Base-by-base conservation (phyloP, 331 rosid species). In the Malus hybrid region DNA sequence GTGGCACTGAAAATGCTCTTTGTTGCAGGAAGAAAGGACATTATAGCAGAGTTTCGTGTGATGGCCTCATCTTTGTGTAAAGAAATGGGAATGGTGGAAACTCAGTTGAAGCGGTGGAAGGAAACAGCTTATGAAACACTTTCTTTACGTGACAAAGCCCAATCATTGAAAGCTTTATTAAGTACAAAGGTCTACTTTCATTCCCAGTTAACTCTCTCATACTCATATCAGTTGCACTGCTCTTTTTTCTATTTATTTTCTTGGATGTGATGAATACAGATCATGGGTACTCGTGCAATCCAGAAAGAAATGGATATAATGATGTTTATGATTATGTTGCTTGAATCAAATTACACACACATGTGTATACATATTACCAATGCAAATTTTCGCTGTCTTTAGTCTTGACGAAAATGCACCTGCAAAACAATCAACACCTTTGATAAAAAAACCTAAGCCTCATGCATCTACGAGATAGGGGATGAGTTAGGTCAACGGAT, bases 21-120 rank as follows among this genome's bases (percentile, higher is more conserved):
- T 84, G 61, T 82, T 86, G 80, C 89, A 94, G 97, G 95, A 79
- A 94, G 99, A 82, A 91, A 87, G 75, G 99, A 94, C 76, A 86
- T 94, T 52, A 94, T 86, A 82, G 88, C 91, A 5, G 99, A 94
- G 86, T 94, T 94, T 78, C 92, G 33, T 70, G 96, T 94, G 75
- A 94, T 94, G 99, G 87, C 93, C 31, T 88, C 93, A 32, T 93
- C 99, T 33, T 86, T 94, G 86, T 87, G 96, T 74, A 94, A 88
- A 79, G 99, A 94, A 87, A 89, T 94, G 96, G 92, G 82, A 70
- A 94, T 94, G 97, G 86, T 94, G 96, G 95, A 94, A 85, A 87
- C 87, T 75, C 99, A 92, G 74, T 65, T 91, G 80, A 91, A 92
- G 82, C 87, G 94, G 70, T 94, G 99, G 99, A 85, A 92, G 78